Evolutionary conservation across 805 yeast genomes (phyloP).

Genomic region (Ogataea polymorpha): DNA sequence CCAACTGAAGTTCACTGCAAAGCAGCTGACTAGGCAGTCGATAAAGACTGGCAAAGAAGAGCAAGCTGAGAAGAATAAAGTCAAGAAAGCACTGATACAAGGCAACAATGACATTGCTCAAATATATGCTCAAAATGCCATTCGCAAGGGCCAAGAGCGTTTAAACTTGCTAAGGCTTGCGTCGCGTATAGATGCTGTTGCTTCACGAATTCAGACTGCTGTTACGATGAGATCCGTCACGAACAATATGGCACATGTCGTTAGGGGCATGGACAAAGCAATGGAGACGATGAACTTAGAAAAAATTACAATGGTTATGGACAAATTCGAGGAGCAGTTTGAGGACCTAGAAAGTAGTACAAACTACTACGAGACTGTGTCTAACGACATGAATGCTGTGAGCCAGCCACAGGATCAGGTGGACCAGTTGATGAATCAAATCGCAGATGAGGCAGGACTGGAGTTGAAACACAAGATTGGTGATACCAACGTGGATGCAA

Average conservation of each 20-base stretch:
- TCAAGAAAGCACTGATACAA: conserved; percentile 81
- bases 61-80: conserved; percentile 77
- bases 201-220: conserved; percentile 94
- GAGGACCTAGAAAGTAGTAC: conserved; percentile 95
- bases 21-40: conserved; percentile 87
- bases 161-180: conserved; percentile 77
- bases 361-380: conserved; percentile 87
- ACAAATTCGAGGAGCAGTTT: conserved; percentile 91
- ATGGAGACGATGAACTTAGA: conserved; percentile 94
- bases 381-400: conserved; percentile 82
- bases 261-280: conserved; percentile 94
- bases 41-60: conserved; percentile 89
- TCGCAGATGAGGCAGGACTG: conserved; percentile 96
- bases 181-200: conserved; percentile 92
- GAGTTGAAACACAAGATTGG: conserved; percentile 81
- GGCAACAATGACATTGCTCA: conserved; percentile 92
- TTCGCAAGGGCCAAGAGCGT: conserved; percentile 84
- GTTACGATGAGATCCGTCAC: conserved; percentile 96
- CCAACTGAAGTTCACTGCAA: conserved; percentile 84
- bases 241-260: conserved; percentile 89
- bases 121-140: conserved; percentile 93
- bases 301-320: conserved; percentile 91
- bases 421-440: conserved; percentile 82
- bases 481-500: conserved; percentile 54
- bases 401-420: conserved; percentile 95